A percentile compares a stretch with the other conserved stretches of the same genome.
Conservation (phyloP, 768 basidiomycete genomes). For the Kwoniella dendrophila region DNA sequence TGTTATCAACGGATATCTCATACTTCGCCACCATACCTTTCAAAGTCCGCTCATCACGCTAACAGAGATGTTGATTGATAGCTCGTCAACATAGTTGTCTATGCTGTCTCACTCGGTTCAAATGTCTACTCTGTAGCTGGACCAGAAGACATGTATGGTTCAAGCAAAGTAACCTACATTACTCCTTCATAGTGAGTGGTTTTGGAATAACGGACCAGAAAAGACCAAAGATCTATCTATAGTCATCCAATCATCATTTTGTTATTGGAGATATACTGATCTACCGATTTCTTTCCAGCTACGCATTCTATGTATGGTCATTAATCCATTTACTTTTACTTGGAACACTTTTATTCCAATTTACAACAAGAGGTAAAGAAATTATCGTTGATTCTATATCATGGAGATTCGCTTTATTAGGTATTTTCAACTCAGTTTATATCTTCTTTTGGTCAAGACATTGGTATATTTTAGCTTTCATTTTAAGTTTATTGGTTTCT, state of each 20-base stretch:
- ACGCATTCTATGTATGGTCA: constrained; percentile 62
- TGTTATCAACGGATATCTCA: background rate
- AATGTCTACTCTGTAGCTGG: constrained; percentile 84
- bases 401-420: constrained; percentile 90
- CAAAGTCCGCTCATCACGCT: background rate
- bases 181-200: constrained; percentile 71
- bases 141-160: constrained; percentile 60
- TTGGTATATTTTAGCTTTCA: constrained; percentile 72
- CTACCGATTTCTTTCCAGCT: constrained; percentile 6
- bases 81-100: constrained; percentile 77
- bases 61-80: constrained; percentile 13
- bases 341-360: constrained; percentile 72
- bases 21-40: constrained; percentile 6
- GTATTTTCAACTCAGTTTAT: constrained; percentile 82
- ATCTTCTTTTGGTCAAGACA: constrained; percentile 83
- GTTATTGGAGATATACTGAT: background rate
- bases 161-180: constrained; percentile 68
- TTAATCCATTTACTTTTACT: constrained; percentile 87
- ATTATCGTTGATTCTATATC: constrained; percentile 82
- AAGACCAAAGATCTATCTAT: background rate
- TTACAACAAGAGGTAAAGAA: constrained; percentile 64
- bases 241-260: background rate
- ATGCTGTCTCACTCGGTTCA: constrained; percentile 74
- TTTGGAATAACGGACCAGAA: too few relatives aligned
- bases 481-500: constrained; percentile 84